Percentiles rank a stretch among this genome's conserved stretches.
Evolutionary conservation across 805 yeast genomes (phyloP).

Genomic region (Candida sanyiensis): DNA sequence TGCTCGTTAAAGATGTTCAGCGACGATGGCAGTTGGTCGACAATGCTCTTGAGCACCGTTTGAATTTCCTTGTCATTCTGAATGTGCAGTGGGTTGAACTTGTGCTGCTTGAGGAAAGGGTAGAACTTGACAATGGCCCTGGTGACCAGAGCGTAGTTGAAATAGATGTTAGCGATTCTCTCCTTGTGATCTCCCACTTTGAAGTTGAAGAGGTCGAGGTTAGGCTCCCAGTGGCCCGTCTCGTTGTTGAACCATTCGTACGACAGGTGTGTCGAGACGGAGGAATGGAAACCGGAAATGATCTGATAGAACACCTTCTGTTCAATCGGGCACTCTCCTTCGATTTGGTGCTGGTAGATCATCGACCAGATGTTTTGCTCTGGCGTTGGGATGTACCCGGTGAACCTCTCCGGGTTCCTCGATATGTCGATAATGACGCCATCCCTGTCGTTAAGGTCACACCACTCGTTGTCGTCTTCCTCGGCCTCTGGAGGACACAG

Average conservation of each 20-base stretch:
- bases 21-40: constrained; percentile 21
- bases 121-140: constrained; percentile 71
- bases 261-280: constrained; percentile 87
- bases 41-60: constrained; percentile 30
- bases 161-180: constrained; percentile 80
- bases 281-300: constrained; percentile 91
- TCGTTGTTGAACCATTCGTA: constrained; percentile 70
- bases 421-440: constrained; percentile 81
- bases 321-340: constrained; percentile 64
- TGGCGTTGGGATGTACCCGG: constrained; percentile 93
- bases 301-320: constrained; percentile 83
- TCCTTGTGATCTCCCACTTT: constrained; percentile 88
- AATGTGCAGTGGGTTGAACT: constrained; percentile 39
- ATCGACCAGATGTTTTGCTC: constrained; percentile 90
- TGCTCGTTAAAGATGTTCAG: constrained; percentile 44
- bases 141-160: constrained; percentile 84
- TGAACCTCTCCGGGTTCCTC: constrained; percentile 91
- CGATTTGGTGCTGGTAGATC: constrained; percentile 69
- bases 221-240: constrained; percentile 80
- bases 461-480: constrained; percentile 52
- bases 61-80: constrained; percentile 42
- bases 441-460: constrained; percentile 60
- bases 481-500: constrained; percentile 29
- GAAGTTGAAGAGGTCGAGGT: constrained; percentile 73
- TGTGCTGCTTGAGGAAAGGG: constrained; percentile 44